Conservation (phyloP, 768 basidiomycete genomes). For the Tricholoma matsutake region DNA sequence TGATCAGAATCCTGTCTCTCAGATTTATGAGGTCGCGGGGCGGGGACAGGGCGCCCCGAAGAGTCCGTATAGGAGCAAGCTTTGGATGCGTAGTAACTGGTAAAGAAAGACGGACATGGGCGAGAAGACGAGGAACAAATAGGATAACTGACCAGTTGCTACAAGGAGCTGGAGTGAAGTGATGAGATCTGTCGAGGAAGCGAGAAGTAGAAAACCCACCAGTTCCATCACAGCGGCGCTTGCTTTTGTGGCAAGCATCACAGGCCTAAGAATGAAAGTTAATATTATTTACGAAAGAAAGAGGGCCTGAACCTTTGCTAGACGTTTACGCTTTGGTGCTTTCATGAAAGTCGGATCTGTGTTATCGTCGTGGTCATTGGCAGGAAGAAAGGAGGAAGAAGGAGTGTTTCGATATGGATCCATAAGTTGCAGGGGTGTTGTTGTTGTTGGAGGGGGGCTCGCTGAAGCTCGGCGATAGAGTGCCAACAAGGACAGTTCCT, state of each 20-base stretch:
- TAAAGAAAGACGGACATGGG: conserved; percentile 14
- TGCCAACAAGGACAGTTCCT: conserved; percentile 5
- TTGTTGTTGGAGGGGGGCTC: conserved; percentile 3
- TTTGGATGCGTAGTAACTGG: conserved; percentile 79
- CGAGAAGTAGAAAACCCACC: conserved; percentile 39
- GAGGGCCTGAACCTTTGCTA: conserved; percentile 40
- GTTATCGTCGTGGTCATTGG: conserved; percentile 27
- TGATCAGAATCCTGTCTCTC: conserved; percentile 32
- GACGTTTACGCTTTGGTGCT: conserved; percentile 52
- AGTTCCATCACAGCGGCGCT: conserved; percentile 80
- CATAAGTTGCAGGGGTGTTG: conserved; percentile 28
- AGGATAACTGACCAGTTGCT: conserved; percentile 65
- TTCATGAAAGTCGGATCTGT: conserved; percentile 37
- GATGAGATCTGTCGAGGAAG: conserved; percentile 12
- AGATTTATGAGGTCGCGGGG: conserved; percentile 51
- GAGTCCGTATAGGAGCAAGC: conserved; percentile 79
- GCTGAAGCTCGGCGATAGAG: conserved; percentile 20
- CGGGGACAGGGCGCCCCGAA: conserved; percentile 75
- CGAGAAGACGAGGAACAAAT: not conserved
- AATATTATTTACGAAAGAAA: conserved; percentile 5
- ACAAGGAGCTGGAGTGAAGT: conserved; percentile 55
- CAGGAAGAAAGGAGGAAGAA: conserved; percentile 20
- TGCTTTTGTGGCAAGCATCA: conserved; percentile 83
- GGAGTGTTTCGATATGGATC: conserved; percentile 30
- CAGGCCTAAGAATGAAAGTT: conserved; percentile 46